A percentile compares a stretch with the other conserved stretches of the same genome.
phyloP scores from a whole-genome alignment of 176 grass and related monocot genomes.

The Bothriochloa decipiens region DNA sequence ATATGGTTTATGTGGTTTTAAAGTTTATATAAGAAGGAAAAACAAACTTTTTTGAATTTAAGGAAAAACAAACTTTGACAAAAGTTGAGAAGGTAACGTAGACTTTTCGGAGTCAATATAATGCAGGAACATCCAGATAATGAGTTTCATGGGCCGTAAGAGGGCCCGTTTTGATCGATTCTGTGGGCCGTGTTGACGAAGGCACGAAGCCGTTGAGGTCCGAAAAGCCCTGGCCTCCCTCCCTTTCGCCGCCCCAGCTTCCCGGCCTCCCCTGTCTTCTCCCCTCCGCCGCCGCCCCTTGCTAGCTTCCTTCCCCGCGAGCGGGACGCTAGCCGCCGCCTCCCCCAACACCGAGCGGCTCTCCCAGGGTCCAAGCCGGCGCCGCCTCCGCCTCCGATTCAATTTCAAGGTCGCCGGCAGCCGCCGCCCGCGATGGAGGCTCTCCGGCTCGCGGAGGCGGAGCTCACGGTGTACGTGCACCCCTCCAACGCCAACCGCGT shows the following conservation, averaged over 20 bases:
- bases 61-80: too few species aligned
- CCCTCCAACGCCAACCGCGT: constrained; percentile 57
- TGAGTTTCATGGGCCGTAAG: background rate
- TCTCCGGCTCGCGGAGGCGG: constrained; percentile 46
- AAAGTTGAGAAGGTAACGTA: too few species aligned
- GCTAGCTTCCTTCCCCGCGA: background rate
- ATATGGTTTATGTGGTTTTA: too few species aligned
- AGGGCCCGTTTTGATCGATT: background rate
- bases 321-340: background rate
- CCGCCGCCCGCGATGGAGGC: constrained; percentile 62
- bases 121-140: too few species aligned
- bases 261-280: background rate
- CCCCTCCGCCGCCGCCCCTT: background rate
- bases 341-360: background rate
- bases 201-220: background rate
- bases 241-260: background rate
- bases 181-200: background rate
- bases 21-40: too few species aligned
- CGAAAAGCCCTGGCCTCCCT: background rate
- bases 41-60: too few species aligned
- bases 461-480: constrained; percentile 79
- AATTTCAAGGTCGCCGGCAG: background rate
- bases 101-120: too few species aligned
- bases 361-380: too few species aligned
- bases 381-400: background rate